Percentiles rank a stretch among this genome's conserved stretches.
phyloP scores from a whole-genome alignment of 1,284 basidiomycete species.

The Sanghuangporus sanghuang region DNA sequence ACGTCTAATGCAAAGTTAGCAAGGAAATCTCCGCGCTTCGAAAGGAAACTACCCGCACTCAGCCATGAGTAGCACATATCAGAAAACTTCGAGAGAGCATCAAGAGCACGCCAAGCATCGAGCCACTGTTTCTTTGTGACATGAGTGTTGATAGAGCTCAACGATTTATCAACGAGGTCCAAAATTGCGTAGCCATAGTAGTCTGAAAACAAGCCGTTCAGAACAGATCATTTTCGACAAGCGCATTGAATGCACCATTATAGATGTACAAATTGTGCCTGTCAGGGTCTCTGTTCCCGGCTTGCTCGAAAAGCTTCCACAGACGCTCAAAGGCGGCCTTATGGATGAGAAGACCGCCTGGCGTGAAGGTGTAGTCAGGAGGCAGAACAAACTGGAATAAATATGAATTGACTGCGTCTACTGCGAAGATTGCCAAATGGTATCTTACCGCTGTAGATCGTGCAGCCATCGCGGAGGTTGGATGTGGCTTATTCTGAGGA shows the following conservation, averaged over 20 bases:
- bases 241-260: slow-evolving; percentile 28
- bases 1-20: slow-evolving; percentile 24
- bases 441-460: neutral
- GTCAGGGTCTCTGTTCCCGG: slow-evolving; percentile 34
- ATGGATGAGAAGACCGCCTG: slow-evolving; percentile 28
- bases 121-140: slow-evolving; percentile 31
- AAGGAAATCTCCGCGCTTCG: neutral
- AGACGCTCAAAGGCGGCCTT: slow-evolving; percentile 26
- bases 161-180: slow-evolving; percentile 30
- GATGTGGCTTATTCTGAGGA: neutral
- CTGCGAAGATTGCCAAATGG: neutral
- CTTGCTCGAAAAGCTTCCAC: slow-evolving; percentile 28
- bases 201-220: slow-evolving; percentile 15
- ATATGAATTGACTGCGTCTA: neutral
- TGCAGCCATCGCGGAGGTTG: neutral
- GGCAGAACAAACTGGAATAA: slow-evolving; percentile 3
- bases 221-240: neutral
- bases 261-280: slow-evolving; percentile 35
- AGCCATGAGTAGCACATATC: slow-evolving; percentile 28
- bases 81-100: slow-evolving; percentile 31
- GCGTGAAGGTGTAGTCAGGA: slow-evolving; percentile 29
- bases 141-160: slow-evolving; percentile 28
- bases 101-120: slow-evolving; percentile 30
- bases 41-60: slow-evolving; percentile 24
- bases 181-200: slow-evolving; percentile 30